A percentile compares a stretch with the other conserved stretches of the same genome.
These are phyloP conservation scores for Sodiomyces alkalinus DNA, from an alignment of 2,329 filamentous ascomycete genomes.

Conservation along the genomic window DNA sequence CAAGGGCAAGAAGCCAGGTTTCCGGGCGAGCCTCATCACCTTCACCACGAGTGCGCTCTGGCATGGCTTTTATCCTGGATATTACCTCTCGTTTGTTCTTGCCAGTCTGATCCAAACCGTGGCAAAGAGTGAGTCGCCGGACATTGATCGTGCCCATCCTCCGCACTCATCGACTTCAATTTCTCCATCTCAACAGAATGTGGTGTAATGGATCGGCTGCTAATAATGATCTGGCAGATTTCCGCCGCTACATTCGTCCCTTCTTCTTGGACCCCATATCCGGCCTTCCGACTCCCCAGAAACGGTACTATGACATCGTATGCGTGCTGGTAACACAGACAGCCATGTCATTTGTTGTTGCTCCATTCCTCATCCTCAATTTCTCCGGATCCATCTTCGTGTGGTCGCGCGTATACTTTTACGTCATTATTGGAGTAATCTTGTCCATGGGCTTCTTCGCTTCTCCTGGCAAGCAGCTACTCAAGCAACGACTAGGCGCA, in stretches of 20 bases:
- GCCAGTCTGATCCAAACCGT: conserved; percentile 85
- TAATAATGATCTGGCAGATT: conserved; percentile 41
- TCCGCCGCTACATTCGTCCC: conserved; percentile 75
- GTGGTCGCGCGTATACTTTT: conserved; percentile 85
- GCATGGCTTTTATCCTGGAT: conserved; percentile 97
- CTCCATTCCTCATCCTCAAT: conserved; percentile 72
- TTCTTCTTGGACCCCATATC: conserved; percentile 79
- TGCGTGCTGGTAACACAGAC: conserved; percentile 65
- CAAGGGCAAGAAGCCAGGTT: conserved; percentile 89
- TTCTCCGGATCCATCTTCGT: conserved; percentile 55
- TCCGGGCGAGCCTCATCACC: conserved; percentile 83
- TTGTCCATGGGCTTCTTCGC: conserved; percentile 60
- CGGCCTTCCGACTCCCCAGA: conserved; percentile 49
- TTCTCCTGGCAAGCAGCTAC: conserved; percentile 52
- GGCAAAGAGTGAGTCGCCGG: conserved; percentile 69
- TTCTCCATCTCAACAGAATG: too few species aligned
- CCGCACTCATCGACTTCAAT: too few species aligned
- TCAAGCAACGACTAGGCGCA: conserved; percentile 43
- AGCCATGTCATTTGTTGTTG: conserved; percentile 68
- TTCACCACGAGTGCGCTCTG: conserved; percentile 91
- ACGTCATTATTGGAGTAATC: conserved; percentile 54
- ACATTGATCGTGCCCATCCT: conserved; percentile 1
- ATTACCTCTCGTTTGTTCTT: conserved; percentile 81
- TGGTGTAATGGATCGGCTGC: too few species aligned
- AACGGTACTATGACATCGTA: conserved; percentile 73